Conservation (phyloP, 768 basidiomycete species). For the Boletus patriciae region DNA sequence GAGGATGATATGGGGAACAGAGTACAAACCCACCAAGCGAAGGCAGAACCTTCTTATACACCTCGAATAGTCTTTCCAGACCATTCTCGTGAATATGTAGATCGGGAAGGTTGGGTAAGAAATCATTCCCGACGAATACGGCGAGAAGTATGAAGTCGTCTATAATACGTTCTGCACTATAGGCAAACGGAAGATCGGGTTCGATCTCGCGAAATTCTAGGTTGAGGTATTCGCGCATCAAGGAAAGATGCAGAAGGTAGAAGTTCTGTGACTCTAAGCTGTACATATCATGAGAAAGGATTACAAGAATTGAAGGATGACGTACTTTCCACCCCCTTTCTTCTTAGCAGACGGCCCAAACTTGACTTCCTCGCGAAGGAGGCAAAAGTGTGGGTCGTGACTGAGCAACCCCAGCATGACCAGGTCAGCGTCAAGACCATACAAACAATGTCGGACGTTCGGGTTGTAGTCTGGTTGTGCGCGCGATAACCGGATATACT, state of each 20-base stretch:
- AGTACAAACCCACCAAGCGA: conserved; percentile 51
- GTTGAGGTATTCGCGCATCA: conserved; percentile 96
- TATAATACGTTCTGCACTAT: conserved; percentile 91
- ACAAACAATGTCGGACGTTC: conserved; percentile 95
- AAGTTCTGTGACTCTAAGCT: conserved; percentile 83
- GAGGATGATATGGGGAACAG: neutral
- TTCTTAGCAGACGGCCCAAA: conserved; percentile 82
- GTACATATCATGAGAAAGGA: conserved; percentile 11
- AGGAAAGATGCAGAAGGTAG: conserved; percentile 89
- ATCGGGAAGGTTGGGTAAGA: conserved; percentile 93
- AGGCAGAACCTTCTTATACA: conserved; percentile 92
- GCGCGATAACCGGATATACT: conserved; percentile 92
- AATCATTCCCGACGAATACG: conserved; percentile 98
- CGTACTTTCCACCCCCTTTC: conserved; percentile 61
- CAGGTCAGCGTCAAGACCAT: conserved; percentile 96
- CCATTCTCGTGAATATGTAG: conserved; percentile 98
- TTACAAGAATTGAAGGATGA: neutral
- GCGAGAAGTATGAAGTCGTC: conserved; percentile 97
- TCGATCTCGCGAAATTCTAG: conserved; percentile 85
- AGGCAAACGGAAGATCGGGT: conserved; percentile 68
- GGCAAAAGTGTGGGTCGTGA: conserved; percentile 98
- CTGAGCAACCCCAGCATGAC: conserved; percentile 97
- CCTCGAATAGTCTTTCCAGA: conserved; percentile 86
- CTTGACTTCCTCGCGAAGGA: conserved; percentile 96
- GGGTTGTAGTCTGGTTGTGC: conserved; percentile 97